A percentile compares a stretch with the other conserved stretches of the same genome.
phyloP scores from a whole-genome alignment of 2,329 filamentous ascomycete species.

The Cladorrhinum sp. region DNA sequence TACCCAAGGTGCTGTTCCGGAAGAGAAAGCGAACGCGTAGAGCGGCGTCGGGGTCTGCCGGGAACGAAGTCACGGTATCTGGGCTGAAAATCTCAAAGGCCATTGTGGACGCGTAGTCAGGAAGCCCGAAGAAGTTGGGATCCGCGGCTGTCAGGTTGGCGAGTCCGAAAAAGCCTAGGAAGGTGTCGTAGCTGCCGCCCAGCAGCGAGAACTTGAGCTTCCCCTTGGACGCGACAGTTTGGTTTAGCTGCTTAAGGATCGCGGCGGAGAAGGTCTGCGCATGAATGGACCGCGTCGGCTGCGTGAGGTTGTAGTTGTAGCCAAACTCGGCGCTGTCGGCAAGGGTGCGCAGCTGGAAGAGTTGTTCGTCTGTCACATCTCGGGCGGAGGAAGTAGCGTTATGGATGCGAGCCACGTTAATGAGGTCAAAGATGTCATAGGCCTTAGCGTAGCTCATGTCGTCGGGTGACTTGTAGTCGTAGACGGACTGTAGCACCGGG shows the following conservation, averaged over 20 bases:
- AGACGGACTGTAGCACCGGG: conserved; percentile 39
- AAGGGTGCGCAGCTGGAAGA: conserved; percentile 65
- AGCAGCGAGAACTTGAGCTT: conserved; percentile 44
- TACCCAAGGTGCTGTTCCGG: conserved; percentile 53
- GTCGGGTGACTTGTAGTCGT: conserved; percentile 36
- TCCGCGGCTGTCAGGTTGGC: conserved; percentile 49
- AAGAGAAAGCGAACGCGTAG: conserved; percentile 58
- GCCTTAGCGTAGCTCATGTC: conserved; percentile 51
- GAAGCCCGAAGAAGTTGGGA: conserved; percentile 68
- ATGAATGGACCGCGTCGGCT: conserved; percentile 56
- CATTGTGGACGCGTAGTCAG: conserved; percentile 82
- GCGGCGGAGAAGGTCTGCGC: conserved; percentile 41
- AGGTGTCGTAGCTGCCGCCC: conserved; percentile 55
- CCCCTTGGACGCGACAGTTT: conserved; percentile 43
- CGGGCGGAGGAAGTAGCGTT: conserved; percentile 57
- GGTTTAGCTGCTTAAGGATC: conserved; percentile 52
- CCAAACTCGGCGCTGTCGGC: conserved; percentile 79
- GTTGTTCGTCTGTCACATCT: conserved; percentile 55
- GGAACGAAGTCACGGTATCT: too few relatives aligned
- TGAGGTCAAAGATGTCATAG: conserved; percentile 55
- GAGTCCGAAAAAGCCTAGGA: conserved; percentile 62
- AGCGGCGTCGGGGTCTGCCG: conserved; percentile 38
- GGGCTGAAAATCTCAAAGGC: conserved; percentile 68
- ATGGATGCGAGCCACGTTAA: conserved; percentile 60
- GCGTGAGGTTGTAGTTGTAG: conserved; percentile 76